Conservation (phyloP, 139 green algal species). For the Closterium sp. region DNA sequence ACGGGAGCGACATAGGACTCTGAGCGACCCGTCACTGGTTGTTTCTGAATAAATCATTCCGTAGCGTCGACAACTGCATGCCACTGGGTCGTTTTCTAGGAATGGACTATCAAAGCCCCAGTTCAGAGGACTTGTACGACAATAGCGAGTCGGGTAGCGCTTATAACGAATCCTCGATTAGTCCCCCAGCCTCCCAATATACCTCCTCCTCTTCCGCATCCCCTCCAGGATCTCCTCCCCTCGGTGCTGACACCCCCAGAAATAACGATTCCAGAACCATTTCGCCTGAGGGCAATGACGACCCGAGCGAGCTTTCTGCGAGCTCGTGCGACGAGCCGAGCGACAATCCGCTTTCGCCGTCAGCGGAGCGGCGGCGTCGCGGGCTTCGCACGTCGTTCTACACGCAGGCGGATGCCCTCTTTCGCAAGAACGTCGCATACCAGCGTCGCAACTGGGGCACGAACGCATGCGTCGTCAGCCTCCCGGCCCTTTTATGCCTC, state of each 20-base stretch:
- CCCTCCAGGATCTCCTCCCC: background rate
- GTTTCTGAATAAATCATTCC: background rate
- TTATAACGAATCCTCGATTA: background rate
- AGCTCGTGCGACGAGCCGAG: background rate
- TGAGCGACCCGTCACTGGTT: background rate
- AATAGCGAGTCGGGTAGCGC: background rate
- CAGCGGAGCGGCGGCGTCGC: background rate
- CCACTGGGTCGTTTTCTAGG: background rate
- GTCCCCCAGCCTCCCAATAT: background rate
- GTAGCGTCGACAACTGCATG: background rate
- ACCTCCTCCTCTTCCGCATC: background rate
- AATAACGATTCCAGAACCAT: background rate
- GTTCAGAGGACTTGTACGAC: background rate
- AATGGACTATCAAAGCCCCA: background rate
- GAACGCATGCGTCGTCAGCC: slow-evolving; percentile 27
- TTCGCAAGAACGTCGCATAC: slow-evolving; percentile 42
- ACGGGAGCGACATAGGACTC: no score
- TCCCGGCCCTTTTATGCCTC: slow-evolving; percentile 35
- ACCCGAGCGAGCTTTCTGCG: background rate
- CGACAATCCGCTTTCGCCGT: background rate
- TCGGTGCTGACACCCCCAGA: background rate
- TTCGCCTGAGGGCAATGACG: background rate
- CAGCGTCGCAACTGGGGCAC: slow-evolving; percentile 42
- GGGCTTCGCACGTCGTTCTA: slow-evolving; percentile 13
- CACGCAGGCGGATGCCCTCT: slow-evolving; percentile 36